phyloP scores from a whole-genome alignment of 495 filamentous ascomycete species.

The Trichoderma reesei region DNA sequence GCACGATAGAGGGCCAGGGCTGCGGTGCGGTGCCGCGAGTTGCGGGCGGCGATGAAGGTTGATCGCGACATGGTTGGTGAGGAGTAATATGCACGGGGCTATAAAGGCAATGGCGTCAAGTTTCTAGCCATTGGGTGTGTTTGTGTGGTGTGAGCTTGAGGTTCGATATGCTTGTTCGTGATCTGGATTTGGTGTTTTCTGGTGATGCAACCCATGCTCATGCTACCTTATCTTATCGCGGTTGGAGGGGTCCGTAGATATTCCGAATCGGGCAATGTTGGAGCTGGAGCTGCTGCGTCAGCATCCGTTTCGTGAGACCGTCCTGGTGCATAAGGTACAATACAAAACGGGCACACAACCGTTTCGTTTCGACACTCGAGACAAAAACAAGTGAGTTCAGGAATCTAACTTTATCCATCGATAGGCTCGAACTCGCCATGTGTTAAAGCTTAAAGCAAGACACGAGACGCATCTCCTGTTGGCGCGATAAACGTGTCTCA shows the following conservation, averaged over 20 bases:
- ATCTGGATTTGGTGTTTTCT: neutral
- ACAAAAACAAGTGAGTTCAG: too few species aligned
- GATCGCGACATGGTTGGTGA: neutral
- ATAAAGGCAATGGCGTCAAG: neutral
- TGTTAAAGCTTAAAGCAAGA: too few species aligned
- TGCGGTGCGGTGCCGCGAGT: slow-evolving; percentile 47
- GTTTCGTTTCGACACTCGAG: too few species aligned
- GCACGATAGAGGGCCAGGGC: slow-evolving; percentile 60
- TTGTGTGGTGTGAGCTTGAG: neutral
- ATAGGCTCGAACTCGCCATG: too few species aligned
- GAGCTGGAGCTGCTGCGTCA: neutral
- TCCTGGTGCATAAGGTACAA: too few species aligned
- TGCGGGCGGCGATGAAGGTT: slow-evolving; percentile 34
- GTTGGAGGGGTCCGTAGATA: neutral
- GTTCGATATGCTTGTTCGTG: neutral
- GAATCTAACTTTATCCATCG: too few species aligned
- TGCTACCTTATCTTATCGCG: neutral
- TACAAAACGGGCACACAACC: too few species aligned
- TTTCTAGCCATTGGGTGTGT: neutral
- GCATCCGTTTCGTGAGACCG: neutral
- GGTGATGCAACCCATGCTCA: neutral
- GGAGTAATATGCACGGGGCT: neutral
- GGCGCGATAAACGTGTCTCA: neutral
- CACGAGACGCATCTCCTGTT: too few species aligned
- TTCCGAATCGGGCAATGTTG: neutral